Evolutionary conservation across 192 early-diverging fungal species (phyloP).

Genomic region (Coemansia biformis): DNA sequence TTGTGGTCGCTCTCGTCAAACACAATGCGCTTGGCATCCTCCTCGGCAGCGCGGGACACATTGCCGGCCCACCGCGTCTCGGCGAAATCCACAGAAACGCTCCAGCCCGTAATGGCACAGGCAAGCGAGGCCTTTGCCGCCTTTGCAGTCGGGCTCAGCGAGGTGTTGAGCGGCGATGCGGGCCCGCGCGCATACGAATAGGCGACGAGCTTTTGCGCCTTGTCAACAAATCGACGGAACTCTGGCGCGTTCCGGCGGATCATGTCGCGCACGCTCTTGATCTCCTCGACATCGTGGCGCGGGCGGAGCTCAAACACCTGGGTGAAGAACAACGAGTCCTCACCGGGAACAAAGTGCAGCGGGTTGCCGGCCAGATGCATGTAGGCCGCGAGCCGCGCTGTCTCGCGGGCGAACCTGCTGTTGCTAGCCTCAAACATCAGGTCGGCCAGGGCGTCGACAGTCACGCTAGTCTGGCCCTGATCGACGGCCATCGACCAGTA

Average conservation of each 20-base stretch:
- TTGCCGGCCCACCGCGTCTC: not conserved
- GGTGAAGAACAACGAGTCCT: conserved; percentile 46
- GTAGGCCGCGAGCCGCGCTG: conserved; percentile 55
- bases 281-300: conserved; percentile 34
- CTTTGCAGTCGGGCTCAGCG: conserved; percentile 17
- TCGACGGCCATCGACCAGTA: conserved; percentile 26
- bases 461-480: conserved; percentile 22
- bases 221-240: conserved; percentile 52
- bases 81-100: conserved; percentile 4
- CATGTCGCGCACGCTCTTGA: conserved; percentile 48
- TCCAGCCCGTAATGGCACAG: conserved; percentile 25
- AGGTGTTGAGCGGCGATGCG: conserved; percentile 12
- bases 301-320: conserved; percentile 52
- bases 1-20: conserved; percentile 50
- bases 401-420: conserved; percentile 6
- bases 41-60: conserved; percentile 7
- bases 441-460: conserved; percentile 30
- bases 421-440: conserved; percentile 23
- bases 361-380: conserved; percentile 53
- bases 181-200: conserved; percentile 16
- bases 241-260: conserved; percentile 47
- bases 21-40: conserved; percentile 4
- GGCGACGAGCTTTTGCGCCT: conserved; percentile 38
- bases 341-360: conserved; percentile 51
- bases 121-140: conserved; percentile 3